These are phyloP conservation scores for Microstegium vimineum DNA, from an alignment of 176 grass and related monocot genomes.

Conservation along the genomic window DNA sequence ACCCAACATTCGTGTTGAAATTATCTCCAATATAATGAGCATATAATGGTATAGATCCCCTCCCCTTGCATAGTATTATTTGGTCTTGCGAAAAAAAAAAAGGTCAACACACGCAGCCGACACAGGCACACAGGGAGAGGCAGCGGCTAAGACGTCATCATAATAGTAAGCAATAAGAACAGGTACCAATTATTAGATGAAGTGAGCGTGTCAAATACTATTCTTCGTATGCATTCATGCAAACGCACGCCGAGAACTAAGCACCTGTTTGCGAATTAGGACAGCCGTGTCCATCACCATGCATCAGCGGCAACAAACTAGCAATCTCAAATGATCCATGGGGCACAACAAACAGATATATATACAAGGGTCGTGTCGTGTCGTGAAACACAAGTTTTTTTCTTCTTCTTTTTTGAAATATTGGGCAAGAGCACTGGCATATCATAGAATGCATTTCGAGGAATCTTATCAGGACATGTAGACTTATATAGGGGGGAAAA, in stretches of 20 bases:
- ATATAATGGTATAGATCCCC: not conserved
- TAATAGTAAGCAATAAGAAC: not conserved
- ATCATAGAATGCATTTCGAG: not conserved
- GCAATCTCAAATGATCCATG: not conserved
- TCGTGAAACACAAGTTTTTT: too few species aligned
- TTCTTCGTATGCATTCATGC: slow-evolving; percentile 16
- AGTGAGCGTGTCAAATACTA: slow-evolving; percentile 27
- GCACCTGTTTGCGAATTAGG: not conserved
- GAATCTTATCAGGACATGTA: not conserved
- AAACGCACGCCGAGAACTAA: not conserved
- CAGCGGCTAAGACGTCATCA: not conserved
- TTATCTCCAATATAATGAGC: slow-evolving; percentile 1
- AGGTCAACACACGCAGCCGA: slow-evolving; percentile 30
- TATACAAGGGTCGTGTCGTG: too few species aligned
- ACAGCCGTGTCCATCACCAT: not conserved
- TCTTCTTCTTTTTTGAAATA: too few species aligned
- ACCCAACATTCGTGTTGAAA: slow-evolving; percentile 8
- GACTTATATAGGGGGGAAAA: not conserved
- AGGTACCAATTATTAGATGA: slow-evolving; percentile 24
- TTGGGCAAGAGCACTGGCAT: too few species aligned
- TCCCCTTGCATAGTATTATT: slow-evolving; percentile 21
- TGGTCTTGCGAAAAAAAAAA: too few species aligned
- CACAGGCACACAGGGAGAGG: not conserved
- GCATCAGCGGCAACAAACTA: not conserved
- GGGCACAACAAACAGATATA: not conserved